Conservation (phyloP, 2,329 filamentous ascomycete species). For the Cyphellophora europaea region DNA sequence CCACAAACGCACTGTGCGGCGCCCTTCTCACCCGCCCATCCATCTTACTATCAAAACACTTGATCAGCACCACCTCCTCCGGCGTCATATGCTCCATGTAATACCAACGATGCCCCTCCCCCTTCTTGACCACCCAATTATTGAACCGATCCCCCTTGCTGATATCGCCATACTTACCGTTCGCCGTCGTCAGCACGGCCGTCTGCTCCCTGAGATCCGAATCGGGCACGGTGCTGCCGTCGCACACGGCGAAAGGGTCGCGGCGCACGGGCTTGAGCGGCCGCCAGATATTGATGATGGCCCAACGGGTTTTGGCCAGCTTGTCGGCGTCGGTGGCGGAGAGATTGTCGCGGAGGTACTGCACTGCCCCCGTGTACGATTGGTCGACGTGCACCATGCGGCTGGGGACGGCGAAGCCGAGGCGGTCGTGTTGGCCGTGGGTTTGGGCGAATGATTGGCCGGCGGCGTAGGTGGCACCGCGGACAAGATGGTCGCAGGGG, state of each 20-base stretch:
- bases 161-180: slow-evolving; percentile 17
- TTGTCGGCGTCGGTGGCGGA: slow-evolving; percentile 14
- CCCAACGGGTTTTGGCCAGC: slow-evolving; percentile 31
- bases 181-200: slow-evolving; percentile 34
- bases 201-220: slow-evolving; percentile 32
- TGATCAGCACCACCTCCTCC: slow-evolving; percentile 48
- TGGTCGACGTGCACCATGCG: slow-evolving; percentile 42
- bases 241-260: slow-evolving; percentile 45
- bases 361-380: slow-evolving; percentile 33
- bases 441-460: background rate
- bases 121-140: slow-evolving; percentile 33
- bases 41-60: slow-evolving; percentile 50
- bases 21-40: slow-evolving; percentile 41
- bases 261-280: slow-evolving; percentile 36
- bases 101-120: slow-evolving; percentile 38
- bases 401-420: slow-evolving; percentile 26
- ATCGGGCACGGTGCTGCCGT: slow-evolving; percentile 40
- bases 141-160: slow-evolving; percentile 31
- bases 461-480: slow-evolving; percentile 25
- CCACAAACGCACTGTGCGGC: slow-evolving; percentile 46
- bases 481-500: slow-evolving; percentile 4
- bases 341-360: slow-evolving; percentile 32
- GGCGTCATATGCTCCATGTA: slow-evolving; percentile 42
- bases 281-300: slow-evolving; percentile 44
- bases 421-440: background rate